phyloP scores from a whole-genome alignment of 1,284 basidiomycete genomes.

The Puccinia coronata region DNA sequence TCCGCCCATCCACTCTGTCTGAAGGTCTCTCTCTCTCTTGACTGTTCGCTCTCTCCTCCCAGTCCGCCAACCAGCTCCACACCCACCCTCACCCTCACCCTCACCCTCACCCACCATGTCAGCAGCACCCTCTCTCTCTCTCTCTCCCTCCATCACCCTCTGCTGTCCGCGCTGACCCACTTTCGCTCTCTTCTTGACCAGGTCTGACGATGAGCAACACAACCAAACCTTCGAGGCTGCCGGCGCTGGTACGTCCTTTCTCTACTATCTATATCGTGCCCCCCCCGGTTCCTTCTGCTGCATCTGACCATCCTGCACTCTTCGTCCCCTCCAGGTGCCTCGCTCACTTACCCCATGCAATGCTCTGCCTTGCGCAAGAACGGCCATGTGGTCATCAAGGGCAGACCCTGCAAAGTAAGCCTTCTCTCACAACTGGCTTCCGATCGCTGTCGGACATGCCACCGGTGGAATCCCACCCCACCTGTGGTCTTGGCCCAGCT shows the following conservation, averaged over 20 bases:
- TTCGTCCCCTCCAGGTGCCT: slow-evolving; percentile 28
- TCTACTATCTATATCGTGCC: not conserved
- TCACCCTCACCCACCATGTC: slow-evolving; percentile 24
- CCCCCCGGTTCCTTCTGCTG: not conserved
- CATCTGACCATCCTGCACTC: not conserved
- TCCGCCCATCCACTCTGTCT: too few species aligned
- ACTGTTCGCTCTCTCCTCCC: too few species aligned
- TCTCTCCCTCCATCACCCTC: not conserved
- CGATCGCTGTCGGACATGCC: not conserved
- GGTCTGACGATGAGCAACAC: slow-evolving; percentile 78
- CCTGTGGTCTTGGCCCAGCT: not conserved
- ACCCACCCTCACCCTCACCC: too few species aligned
- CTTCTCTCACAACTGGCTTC: not conserved
- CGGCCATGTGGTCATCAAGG: slow-evolving; percentile 98
- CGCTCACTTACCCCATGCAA: slow-evolving; percentile 67
- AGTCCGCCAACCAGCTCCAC: too few species aligned
- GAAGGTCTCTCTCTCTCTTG: too few species aligned
- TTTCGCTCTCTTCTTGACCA: not conserved
- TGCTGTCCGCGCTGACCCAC: not conserved
- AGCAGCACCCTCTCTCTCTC: not conserved
- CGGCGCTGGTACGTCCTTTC: slow-evolving; percentile 50
- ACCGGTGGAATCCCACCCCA: too few species aligned
- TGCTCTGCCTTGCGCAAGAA: slow-evolving; percentile 90
- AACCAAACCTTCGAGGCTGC: slow-evolving; percentile 82
- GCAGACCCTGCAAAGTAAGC: slow-evolving; percentile 83